phyloP scores from a whole-genome alignment of 441 rosid species.

The Aquilaria agallochum region DNA sequence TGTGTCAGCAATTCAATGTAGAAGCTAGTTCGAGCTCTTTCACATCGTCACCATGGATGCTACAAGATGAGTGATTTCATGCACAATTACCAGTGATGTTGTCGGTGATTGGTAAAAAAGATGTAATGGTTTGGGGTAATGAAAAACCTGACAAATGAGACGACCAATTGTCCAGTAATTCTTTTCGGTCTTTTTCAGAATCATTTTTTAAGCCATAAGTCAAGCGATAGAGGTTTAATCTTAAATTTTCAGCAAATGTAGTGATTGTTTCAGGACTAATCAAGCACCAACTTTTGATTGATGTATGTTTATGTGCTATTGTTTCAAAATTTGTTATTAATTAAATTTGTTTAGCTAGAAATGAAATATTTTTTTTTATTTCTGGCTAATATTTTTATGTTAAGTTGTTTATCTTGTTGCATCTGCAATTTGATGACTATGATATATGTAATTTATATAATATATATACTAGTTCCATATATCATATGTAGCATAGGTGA shows the following conservation, averaged over 20 bases:
- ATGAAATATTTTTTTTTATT: no score
- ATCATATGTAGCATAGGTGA: no score
- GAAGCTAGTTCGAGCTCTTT: constrained; percentile 55
- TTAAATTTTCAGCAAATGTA: no score
- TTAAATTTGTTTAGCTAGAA: background rate
- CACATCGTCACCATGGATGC: constrained; percentile 51
- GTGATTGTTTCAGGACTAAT: no score
- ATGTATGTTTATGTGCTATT: background rate
- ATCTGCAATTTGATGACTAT: no score
- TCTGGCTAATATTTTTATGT: no score
- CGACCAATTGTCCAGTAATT: constrained; percentile 53
- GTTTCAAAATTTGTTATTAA: background rate
- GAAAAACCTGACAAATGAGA: constrained; percentile 50
- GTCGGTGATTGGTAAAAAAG: constrained; percentile 80
- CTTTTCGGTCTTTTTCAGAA: background rate
- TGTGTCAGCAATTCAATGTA: constrained; percentile 55
- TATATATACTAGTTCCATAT: no score
- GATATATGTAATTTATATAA: no score
- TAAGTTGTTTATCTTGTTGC: no score
- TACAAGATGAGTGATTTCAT: constrained; percentile 26
- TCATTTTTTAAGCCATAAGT: no score
- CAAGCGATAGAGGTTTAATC: background rate
- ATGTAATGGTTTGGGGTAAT: constrained; percentile 60
- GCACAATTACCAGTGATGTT: constrained; percentile 58
- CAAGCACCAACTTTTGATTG: no score